These are phyloP conservation scores for Pythium apleroticum DNA, from an alignment of 352 stramenopile genomes.

Conservation along the genomic window DNA sequence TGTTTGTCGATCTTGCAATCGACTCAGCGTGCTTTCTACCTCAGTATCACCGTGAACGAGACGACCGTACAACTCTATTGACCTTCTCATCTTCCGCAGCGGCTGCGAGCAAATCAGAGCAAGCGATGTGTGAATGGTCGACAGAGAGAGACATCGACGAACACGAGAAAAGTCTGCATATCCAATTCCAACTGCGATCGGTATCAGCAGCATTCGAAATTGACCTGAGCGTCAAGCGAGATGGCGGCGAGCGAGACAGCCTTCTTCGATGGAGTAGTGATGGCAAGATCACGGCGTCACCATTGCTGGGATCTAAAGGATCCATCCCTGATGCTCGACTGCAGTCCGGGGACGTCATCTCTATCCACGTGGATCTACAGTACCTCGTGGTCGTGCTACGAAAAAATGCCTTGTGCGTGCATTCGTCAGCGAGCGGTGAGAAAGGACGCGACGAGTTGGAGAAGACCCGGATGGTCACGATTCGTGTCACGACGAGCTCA, in stretches of 20 bases:
- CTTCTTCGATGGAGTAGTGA: constrained; percentile 10
- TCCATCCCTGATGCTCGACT: constrained; percentile 9
- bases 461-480: not conserved
- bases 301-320: constrained; percentile 1
- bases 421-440: not conserved
- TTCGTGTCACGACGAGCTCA: not conserved
- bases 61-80: not conserved
- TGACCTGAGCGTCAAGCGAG: not conserved
- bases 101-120: constrained; percentile 13
- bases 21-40: constrained; percentile 35
- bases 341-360: constrained; percentile 40
- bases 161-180: not conserved
- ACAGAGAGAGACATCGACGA: not conserved
- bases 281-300: not conserved
- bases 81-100: not conserved
- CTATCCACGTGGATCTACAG: constrained; percentile 11
- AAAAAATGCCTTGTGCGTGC: constrained; percentile 13
- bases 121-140: constrained; percentile 4
- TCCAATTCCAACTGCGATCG: constrained; percentile 1
- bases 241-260: not conserved
- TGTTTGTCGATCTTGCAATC: constrained; percentile 56
- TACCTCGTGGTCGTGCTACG: constrained; percentile 11
- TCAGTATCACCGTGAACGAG: constrained; percentile 10
- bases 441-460: not conserved
- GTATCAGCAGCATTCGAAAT: constrained; percentile 3